Evolutionary conservation across 768 basidiomycete species (phyloP).

Genomic region (Lentinula lateritia): DNA sequence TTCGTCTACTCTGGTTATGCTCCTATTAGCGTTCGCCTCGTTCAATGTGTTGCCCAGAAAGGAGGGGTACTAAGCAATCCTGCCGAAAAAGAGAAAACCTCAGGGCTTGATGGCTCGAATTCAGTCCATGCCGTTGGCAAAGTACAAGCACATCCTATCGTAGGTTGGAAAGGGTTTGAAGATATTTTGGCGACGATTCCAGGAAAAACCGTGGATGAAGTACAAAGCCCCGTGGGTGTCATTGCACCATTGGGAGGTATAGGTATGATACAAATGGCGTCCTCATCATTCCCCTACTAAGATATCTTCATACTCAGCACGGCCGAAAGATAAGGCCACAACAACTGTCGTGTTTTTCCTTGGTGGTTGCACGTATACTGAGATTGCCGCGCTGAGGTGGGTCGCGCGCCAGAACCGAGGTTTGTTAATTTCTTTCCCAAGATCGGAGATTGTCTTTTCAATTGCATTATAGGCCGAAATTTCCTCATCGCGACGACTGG

Average conservation of each 20-base stretch:
- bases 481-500: constrained; percentile 91
- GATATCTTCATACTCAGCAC: constrained; percentile 23
- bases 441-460: constrained; percentile 6
- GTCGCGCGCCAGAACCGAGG: constrained; percentile 82
- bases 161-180: constrained; percentile 98
- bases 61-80: constrained; percentile 84
- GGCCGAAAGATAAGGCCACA: constrained; percentile 53
- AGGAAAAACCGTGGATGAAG: constrained; percentile 80
- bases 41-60: constrained; percentile 92
- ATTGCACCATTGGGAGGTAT: neutral
- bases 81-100: constrained; percentile 47
- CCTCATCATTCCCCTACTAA: neutral
- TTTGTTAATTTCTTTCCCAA: constrained; percentile 22
- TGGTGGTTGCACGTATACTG: constrained; percentile 96
- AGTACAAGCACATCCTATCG: constrained; percentile 84
- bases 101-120: constrained; percentile 14
- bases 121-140: constrained; percentile 32
- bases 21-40: constrained; percentile 84
- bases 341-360: constrained; percentile 95
- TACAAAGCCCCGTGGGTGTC: constrained; percentile 32
- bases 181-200: constrained; percentile 79
- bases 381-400: constrained; percentile 94
- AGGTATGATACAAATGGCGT: constrained; percentile 20
- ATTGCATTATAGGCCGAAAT: constrained; percentile 56
- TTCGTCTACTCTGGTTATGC: constrained; percentile 98